Base-by-base conservation (phyloP, 306 rosid genomes). In the Rubus idaeus region DNA sequence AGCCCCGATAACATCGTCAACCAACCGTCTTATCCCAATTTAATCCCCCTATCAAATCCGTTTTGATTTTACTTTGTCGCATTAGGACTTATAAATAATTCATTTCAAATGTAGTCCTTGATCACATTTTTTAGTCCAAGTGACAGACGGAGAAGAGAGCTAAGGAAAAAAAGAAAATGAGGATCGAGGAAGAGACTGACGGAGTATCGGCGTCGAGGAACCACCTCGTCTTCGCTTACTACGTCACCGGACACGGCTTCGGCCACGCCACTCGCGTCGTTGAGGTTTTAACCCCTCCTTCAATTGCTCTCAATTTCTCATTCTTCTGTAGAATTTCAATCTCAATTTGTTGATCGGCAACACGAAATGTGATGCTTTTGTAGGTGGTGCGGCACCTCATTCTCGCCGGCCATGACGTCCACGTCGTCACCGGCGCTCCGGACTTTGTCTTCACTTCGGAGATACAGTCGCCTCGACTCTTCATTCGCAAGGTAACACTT, bases 181-280 rank as follows among this genome's bases (percentile, higher is more conserved):
- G 93, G 86, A 90, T 92, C 17, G 88, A 87, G 4, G 75, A 69
- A 74, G 93, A 88, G n/a, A 77, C 72, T 45, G 94, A 87, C 41
- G 91, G 86, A 40, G 97, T 95, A 1, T 95, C 97, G 3, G 86
- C 93, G 58, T 92, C 99, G 6, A 81, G 79, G 52, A 85, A 93
- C 74, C 94, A 83, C 81, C 82, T 92, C 74, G 90, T 96, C n/a
- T 92, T 96, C 74, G 99, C 98, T 49, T 92, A 91, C 83, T 96
- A 96, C 71, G 83, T 96, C 39, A 96, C 99, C 53, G 99, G 99
- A 51, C 91, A 96, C 82, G 98, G 99, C 75, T 95, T 95, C 77
- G 99, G 97, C 41, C 97, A 92, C 78, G 97, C 97, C 79, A 95
- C 98, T 62, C 91, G 99, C 39, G 98, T 91, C 77, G 87, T 91